Evolutionary conservation across 345 rosid genomes (phyloP), one percentile per base, ranked within the genome.

Genomic region (Psidium friedrichsthalianum): DNA sequence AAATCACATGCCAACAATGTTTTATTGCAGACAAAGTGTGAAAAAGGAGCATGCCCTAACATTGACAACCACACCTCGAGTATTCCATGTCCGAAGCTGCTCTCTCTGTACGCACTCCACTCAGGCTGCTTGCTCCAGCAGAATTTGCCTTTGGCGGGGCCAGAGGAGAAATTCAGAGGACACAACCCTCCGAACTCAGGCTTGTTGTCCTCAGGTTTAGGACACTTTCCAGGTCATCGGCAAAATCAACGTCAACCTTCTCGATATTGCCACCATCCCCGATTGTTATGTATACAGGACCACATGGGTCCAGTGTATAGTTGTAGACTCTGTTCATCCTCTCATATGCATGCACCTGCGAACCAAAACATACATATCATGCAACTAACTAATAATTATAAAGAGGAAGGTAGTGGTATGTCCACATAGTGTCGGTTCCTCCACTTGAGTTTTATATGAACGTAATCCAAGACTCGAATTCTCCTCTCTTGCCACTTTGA

Each of bases 191-290:
- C 97, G 18, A 92, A 86, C 90, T 96, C 98, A 0, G 96, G 98
- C 24, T 76, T 36, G 87, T 94, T 94, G 84, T 92, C 94, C 52
- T 86, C 87, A 10, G 95, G 88, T 5, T 95, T 90, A 80, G 99
- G 99, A 86, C 98, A 94, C 81, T 94, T 93, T 81, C 93, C 96
- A 78, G 92, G 56, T 95, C 94, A 86, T 95, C 98, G 36, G 98
- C 98, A 87, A 89, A 90, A 76, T 93, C 92, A 0, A 96, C 94
- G 40, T 92, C 94, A 51, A 95, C 90, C 86, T 95, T 86, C 89
- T 96, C 99, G 20, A 94, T 94, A 85, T 96, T 95, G 57, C 98
- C 99, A 55, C 95, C 95, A 87, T 96, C 99, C 86, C 98, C 99
- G 14, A 95, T 93, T 40, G 93, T 93, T 87, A 95, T 90, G 91